These are phyloP conservation scores for Diplocarpon rosae DNA, from an alignment of 2,329 filamentous ascomycete genomes.

Conservation along the genomic window DNA sequence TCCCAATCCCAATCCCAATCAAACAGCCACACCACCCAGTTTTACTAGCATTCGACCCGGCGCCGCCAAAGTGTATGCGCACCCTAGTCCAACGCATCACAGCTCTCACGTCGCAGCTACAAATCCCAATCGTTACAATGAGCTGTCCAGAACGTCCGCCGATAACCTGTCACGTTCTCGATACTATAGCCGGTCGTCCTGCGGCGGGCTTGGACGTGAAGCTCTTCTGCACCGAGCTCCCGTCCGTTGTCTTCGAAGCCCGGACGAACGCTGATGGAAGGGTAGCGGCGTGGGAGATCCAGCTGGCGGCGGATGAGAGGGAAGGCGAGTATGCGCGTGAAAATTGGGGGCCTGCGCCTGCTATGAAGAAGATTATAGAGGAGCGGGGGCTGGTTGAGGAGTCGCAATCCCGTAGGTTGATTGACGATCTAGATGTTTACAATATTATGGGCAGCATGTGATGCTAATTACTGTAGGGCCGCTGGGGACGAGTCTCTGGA, in stretches of 20 bases:
- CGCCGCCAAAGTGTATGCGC: too few relatives aligned
- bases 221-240: constrained; percentile 23
- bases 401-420: not conserved
- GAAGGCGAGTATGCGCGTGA: constrained; percentile 9
- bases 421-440: not conserved
- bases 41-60: too few relatives aligned
- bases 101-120: not conserved
- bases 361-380: constrained; percentile 10
- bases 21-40: too few relatives aligned
- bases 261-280: constrained; percentile 68
- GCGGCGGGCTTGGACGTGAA: constrained; percentile 54
- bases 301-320: not conserved
- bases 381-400: constrained; percentile 6
- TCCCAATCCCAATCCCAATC: too few relatives aligned
- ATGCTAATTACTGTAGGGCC: constrained; percentile 2
- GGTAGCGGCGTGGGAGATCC: constrained; percentile 48
- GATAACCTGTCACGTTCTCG: constrained; percentile 81
- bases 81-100: not conserved
- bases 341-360: constrained; percentile 2
- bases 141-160: constrained; percentile 32
- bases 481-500: constrained; percentile 40
- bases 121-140: too few relatives aligned
- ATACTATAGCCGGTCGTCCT: constrained; percentile 65
- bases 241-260: constrained; percentile 44
- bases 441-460: not conserved